Conservation (phyloP, 257 asterid species). For the Cynanchum wilfordii region DNA sequence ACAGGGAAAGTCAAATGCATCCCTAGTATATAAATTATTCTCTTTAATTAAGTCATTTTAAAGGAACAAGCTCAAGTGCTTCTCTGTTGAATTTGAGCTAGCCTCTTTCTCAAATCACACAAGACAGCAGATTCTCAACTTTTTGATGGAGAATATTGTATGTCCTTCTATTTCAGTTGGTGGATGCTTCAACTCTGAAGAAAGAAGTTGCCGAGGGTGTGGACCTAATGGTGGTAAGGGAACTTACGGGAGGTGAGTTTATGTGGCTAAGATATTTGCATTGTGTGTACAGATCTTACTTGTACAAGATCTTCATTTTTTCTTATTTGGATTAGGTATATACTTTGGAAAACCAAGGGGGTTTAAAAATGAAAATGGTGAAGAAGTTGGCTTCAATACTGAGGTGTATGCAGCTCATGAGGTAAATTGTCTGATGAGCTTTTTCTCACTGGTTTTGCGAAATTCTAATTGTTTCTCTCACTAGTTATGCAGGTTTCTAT, state of each 20-base stretch:
- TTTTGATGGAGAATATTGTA: background rate
- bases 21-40: background rate
- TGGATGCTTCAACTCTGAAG: conserved; percentile 93
- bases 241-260: conserved; percentile 91
- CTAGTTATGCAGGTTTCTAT: background rate
- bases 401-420: conserved; percentile 82
- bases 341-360: conserved; percentile 99
- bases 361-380: conserved; percentile 63
- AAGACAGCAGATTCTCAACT: background rate
- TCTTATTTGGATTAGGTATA: conserved; percentile 51
- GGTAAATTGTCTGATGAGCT: conserved; percentile 39
- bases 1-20: background rate
- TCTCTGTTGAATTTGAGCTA: background rate
- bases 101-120: background rate
- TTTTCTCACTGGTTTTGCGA: background rate
- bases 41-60: background rate
- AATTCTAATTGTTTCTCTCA: background rate
- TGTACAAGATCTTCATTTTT: conserved; percentile 1
- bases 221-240: conserved; percentile 97
- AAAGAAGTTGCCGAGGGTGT: conserved; percentile 97
- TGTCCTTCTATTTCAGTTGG: conserved; percentile 50
- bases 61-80: background rate
- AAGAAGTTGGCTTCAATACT: conserved; percentile 89
- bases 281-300: conserved; percentile 9
- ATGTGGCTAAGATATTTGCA: conserved; percentile 1